A percentile compares a stretch with the other conserved stretches of the same genome.
Evolutionary conservation across 257 asterid genomes (phyloP).

Genomic region (Primulina huaijiensis): DNA sequence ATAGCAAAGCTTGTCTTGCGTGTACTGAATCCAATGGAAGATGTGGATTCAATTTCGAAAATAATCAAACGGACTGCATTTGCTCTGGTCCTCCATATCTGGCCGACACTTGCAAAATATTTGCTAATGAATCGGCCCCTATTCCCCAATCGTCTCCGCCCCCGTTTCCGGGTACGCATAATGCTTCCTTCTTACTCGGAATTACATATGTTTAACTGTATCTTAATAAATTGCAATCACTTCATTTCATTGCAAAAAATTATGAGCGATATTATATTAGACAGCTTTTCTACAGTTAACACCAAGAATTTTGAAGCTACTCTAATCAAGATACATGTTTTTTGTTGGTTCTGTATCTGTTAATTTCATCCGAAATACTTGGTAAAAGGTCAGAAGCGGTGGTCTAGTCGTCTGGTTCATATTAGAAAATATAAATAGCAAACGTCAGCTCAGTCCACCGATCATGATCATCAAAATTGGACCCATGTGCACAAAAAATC

Average conservation of each 20-base stretch:
- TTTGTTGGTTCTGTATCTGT: no score
- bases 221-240: not conserved
- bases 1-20: slow-evolving; percentile 36
- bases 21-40: slow-evolving; percentile 50
- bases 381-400: not conserved
- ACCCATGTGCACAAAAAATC: no score
- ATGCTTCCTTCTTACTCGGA: not conserved
- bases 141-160: slow-evolving; percentile 9
- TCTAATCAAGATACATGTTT: not conserved
- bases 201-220: no score
- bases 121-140: slow-evolving; percentile 24
- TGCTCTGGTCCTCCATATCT: slow-evolving; percentile 49
- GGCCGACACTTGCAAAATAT: slow-evolving; percentile 32
- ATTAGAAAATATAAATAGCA: no score
- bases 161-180: slow-evolving; percentile 1
- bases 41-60: slow-evolving; percentile 42
- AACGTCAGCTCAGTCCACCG: no score
- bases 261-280: not conserved
- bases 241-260: no score
- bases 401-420: no score
- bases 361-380: not conserved
- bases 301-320: not conserved
- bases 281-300: not conserved
- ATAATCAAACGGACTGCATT: slow-evolving; percentile 42
- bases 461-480: no score